These are phyloP conservation scores for Citrus sp. DNA, from an alignment of 345 rosid genomes.

Conservation along the genomic window DNA sequence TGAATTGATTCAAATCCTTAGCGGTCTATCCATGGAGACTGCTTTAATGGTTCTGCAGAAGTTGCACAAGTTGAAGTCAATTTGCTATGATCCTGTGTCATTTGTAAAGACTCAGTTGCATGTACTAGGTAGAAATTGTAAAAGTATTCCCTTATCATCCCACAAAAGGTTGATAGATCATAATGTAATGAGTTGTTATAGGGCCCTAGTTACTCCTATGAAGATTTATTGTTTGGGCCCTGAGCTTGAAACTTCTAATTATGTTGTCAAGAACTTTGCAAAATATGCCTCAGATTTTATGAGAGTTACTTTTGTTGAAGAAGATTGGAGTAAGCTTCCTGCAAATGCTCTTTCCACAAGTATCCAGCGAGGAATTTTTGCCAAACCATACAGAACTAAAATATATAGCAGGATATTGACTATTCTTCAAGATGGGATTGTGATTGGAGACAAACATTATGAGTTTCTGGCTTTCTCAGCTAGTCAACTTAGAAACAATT, in stretches of 20 bases:
- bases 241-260: constrained; percentile 84
- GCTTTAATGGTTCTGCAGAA: constrained; percentile 60
- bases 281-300: constrained; percentile 74
- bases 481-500: constrained; percentile 82
- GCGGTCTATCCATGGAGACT: constrained; percentile 36
- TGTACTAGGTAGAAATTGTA: constrained; percentile 32
- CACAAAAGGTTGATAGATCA: constrained; percentile 36
- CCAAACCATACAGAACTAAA: constrained; percentile 67
- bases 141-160: constrained; percentile 34
- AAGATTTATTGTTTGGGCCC: constrained; percentile 92
- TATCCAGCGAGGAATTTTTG: constrained; percentile 55
- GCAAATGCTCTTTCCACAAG: constrained; percentile 62
- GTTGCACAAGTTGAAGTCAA: constrained; percentile 56
- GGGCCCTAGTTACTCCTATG: constrained; percentile 77
- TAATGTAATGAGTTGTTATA: constrained; percentile 75
- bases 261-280: constrained; percentile 76
- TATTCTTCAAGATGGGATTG: constrained; percentile 67
- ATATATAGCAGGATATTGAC: constrained; percentile 71
- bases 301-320: constrained; percentile 90
- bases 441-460: constrained; percentile 63
- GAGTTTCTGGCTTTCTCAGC: constrained; percentile 96
- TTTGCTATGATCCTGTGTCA: constrained; percentile 60
- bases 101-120: constrained; percentile 49
- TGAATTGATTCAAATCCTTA: constrained; percentile 44
- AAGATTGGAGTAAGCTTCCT: constrained; percentile 90